Conservation (phyloP, 176 grass and related monocot species). For the Stipa capillata region DNA sequence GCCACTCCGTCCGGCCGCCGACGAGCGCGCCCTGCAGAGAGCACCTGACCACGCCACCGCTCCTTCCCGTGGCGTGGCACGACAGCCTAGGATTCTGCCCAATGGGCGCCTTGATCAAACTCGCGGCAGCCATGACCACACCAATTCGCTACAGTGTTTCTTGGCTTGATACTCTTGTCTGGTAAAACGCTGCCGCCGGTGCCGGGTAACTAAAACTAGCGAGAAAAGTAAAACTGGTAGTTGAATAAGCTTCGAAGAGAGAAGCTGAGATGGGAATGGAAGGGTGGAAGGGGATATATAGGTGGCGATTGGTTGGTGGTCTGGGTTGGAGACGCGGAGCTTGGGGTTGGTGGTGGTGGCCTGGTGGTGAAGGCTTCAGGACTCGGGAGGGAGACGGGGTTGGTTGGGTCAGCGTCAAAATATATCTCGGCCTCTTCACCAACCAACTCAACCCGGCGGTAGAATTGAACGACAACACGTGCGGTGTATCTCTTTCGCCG, state of each 20-base stretch:
- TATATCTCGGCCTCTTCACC: background rate
- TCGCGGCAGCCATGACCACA: constrained; percentile 25
- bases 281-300: constrained; percentile 17
- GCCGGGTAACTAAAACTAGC: background rate
- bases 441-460: background rate
- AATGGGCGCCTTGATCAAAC: constrained; percentile 24
- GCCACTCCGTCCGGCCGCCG: constrained; percentile 59
- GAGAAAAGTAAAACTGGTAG: background rate
- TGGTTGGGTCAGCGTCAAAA: constrained; percentile 27
- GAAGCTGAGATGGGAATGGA: constrained; percentile 29
- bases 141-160: background rate
- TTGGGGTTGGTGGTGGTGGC: constrained; percentile 19
- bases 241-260: constrained; percentile 34
- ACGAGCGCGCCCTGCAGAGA: constrained; percentile 47
- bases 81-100: constrained; percentile 31
- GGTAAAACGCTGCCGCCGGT: background rate
- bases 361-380: background rate
- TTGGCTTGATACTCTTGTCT: background rate
- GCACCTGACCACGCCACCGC: constrained; percentile 34
- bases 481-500: constrained; percentile 7
- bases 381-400: background rate
- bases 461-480: background rate
- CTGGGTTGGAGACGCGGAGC: background rate
- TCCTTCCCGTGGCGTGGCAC: background rate
- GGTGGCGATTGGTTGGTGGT: constrained; percentile 14